Evolutionary conservation across 1,139 yeast genomes (phyloP).

Genomic region (Hansenula lynferdii): DNA sequence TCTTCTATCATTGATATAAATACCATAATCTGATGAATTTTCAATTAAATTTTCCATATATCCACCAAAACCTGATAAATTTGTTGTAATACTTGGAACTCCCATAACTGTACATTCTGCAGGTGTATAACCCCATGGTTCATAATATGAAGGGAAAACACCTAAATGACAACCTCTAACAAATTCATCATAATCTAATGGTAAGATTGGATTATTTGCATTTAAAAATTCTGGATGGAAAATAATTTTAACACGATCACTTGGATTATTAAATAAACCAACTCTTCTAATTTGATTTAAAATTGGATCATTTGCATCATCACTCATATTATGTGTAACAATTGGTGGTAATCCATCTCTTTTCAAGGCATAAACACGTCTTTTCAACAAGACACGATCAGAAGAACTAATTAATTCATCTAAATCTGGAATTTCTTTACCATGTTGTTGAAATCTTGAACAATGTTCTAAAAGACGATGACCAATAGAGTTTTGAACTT

Average conservation of each 20-base stretch:
- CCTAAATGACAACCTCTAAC: slow-evolving; percentile 98
- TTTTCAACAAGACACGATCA: slow-evolving; percentile 83
- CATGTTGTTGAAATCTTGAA: slow-evolving; percentile 67
- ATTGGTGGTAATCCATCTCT: slow-evolving; percentile 91
- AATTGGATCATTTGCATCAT: slow-evolving; percentile 88
- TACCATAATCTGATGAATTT: slow-evolving; percentile 92
- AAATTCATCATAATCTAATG: slow-evolving; percentile 94
- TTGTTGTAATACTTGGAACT: slow-evolving; percentile 96
- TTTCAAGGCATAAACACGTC: slow-evolving; percentile 91
- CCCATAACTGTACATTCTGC: slow-evolving; percentile 99
- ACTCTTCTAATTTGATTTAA: slow-evolving; percentile 90
- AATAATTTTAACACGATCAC: slow-evolving; percentile 89
- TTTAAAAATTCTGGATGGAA: slow-evolving; percentile 97
- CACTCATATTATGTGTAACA: slow-evolving; percentile 97
- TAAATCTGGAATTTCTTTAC: slow-evolving; percentile 54
- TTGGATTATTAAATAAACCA: slow-evolving; percentile 82
- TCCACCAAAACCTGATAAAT: slow-evolving; percentile 95
- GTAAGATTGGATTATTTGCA: slow-evolving; percentile 90
- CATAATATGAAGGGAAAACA: slow-evolving; percentile 97
- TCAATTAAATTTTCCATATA: slow-evolving; percentile 98
- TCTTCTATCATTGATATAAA: slow-evolving; percentile 94
- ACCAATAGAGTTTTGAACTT: slow-evolving; percentile 85
- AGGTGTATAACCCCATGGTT: slow-evolving; percentile 99
- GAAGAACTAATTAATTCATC: slow-evolving; percentile 84
- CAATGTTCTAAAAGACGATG: slow-evolving; percentile 88